Evolutionary conservation across 2,329 filamentous ascomycete genomes (phyloP), one percentile per base, ranked within the genome.

Genomic region (Cadophora sp.): DNA sequence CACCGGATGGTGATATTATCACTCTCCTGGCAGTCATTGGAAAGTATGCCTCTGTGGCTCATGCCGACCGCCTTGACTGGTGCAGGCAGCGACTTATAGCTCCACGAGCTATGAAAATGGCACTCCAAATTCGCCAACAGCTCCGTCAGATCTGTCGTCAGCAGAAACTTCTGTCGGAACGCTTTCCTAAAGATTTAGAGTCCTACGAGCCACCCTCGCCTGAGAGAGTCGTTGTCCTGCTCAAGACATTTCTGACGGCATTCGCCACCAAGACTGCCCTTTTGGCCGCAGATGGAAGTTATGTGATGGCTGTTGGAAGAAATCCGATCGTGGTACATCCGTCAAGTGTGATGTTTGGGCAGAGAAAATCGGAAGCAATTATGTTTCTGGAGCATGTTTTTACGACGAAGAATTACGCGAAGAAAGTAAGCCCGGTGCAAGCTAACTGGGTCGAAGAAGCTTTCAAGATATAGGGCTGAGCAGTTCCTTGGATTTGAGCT

Each of bases 321-420:
- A 86, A 90, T 62, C 80, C 83, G 1, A 86, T 91, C 11, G 82
- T 85, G 0, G 85, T 91, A 22, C 89, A 91, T 72, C 89, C 89
- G 0, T 83, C 86, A 0, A 91, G 88, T 71, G 86, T 88, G 0
- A 73, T 91, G 59, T 86, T 89, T 70, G 87, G 88, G 0, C 83
- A 85, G 73, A 90, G 89, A 73, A 90, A 89, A 78, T 84, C 83
- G 74, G 88, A 90, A 77, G 88, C 87, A 4, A 89, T 91, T 75
- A 88, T 91, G 87, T 91, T 90, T 69, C 76, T 91, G 11, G 88
- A 91, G 71, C 86, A 91, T 71, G 87, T 91, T 0, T 91, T 86
- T 73, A 91, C 89, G 0, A 84, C 84, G 64, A 89, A 89, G 79
- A 90, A 87, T 73, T 91, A 90, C 68, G 88, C 86, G 0, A 90